Percentiles rank a stretch among this genome's conserved stretches.
phyloP scores from a whole-genome alignment of 2,329 filamentous ascomycete species.

The Alternaria gaisen region DNA sequence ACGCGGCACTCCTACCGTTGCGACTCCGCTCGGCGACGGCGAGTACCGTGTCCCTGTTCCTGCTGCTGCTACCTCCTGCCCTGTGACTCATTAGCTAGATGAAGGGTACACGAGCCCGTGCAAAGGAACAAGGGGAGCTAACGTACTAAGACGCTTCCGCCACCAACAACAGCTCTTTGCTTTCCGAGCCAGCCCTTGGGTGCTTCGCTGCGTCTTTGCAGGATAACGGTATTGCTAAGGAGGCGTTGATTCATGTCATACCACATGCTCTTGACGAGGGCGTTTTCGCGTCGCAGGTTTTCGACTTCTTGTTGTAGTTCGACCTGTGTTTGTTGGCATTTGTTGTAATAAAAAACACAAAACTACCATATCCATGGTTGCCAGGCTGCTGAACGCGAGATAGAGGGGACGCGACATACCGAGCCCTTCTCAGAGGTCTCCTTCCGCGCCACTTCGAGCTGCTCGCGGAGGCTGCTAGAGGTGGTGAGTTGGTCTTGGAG shows the following conservation, averaged over 20 bases:
- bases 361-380: conserved; percentile 6
- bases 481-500: conserved; percentile 40
- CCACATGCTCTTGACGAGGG: conserved; percentile 83
- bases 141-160: conserved; percentile 33
- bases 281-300: conserved; percentile 79
- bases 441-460: conserved; percentile 47
- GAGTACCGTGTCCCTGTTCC: not conserved
- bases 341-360: not conserved
- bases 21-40: not conserved
- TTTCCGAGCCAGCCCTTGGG: conserved; percentile 86
- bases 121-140: conserved; percentile 10
- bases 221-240: conserved; percentile 82
- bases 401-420: conserved; percentile 31
- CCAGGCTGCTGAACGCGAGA: not conserved
- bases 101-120: not conserved
- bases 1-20: not conserved
- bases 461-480: conserved; percentile 36
- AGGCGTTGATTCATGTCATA: conserved; percentile 81
- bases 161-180: conserved; percentile 67
- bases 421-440: conserved; percentile 49
- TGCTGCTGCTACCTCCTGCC: conserved; percentile 11
- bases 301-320: conserved; percentile 62
- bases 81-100: conserved; percentile 3
- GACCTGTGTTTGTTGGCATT: conserved; percentile 23
- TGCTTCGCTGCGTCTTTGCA: conserved; percentile 77